Evolutionary conservation across 208 protist species (phyloP).

Genomic region (Trypanosoma rangeli): DNA sequence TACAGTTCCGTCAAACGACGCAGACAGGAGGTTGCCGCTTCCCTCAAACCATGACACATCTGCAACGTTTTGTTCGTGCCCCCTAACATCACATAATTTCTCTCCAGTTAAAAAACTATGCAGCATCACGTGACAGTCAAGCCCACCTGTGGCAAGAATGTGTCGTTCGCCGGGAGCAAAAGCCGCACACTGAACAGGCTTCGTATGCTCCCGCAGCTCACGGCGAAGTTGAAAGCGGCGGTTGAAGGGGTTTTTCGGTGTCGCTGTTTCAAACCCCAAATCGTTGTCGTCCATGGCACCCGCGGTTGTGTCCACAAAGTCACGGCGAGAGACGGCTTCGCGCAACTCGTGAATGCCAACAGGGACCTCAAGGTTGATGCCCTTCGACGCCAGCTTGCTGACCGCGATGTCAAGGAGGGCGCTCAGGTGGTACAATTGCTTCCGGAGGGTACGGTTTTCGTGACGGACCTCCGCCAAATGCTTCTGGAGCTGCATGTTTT

Average conservation of each 20-base stretch:
- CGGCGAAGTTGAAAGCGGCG: constrained; percentile 65
- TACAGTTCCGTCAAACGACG: constrained; percentile 83
- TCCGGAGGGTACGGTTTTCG: constrained; percentile 77
- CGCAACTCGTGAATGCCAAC: constrained; percentile 77
- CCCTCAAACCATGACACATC: constrained; percentile 81
- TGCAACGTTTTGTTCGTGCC: constrained; percentile 75
- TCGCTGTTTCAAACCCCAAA: constrained; percentile 15
- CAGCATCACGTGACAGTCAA: constrained; percentile 79
- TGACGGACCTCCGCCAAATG: constrained; percentile 65
- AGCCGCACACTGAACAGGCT: constrained; percentile 74
- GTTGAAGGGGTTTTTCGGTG: constrained; percentile 25
- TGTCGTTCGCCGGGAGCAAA: constrained; percentile 68
- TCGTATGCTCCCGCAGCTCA: constrained; percentile 79
- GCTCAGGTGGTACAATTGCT: constrained; percentile 79
- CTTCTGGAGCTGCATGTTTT: constrained; percentile 71
- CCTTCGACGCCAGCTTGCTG: constrained; percentile 73
- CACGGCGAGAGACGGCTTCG: constrained; percentile 43
- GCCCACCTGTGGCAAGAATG: constrained; percentile 68
- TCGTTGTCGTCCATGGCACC: constrained; percentile 24
- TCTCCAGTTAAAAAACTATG: constrained; percentile 79
- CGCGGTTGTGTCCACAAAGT: constrained; percentile 30
- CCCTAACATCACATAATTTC: constrained; percentile 58
- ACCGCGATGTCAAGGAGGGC: constrained; percentile 83
- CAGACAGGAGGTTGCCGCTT: constrained; percentile 71
- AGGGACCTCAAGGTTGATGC: constrained; percentile 73